Base-by-base conservation (phyloP, 148 eudicot species). In the Chenopodium quinoa region DNA sequence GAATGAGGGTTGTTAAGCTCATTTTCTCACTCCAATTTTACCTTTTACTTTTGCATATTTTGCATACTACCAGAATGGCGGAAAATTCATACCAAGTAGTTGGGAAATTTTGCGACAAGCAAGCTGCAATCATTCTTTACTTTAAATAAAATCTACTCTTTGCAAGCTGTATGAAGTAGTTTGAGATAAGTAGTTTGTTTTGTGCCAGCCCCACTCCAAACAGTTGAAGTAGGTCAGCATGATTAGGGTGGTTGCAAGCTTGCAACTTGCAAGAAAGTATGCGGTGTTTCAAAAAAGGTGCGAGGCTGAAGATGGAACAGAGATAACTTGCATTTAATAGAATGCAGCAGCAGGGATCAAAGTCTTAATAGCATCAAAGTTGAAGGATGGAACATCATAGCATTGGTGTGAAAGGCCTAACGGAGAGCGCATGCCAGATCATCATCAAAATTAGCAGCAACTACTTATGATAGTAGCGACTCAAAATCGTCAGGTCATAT, bases 401-500 rank as follows among this genome's bases (percentile, higher is more conserved):
- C 16, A 13, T 50, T 47, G 10, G 16, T 50, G 16, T 16, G 54
- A 2, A 11, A 50, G 14, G 54, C 54, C 54, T 50, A 2, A 50
- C 23, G 13, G 44, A 44, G 20, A 14, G 72, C 1, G 25, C 66
- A 62, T 7, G 25, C 1, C 10, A 13, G 65, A 22, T 62, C 20
- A 62, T 62, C 4, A 17, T 54, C 65, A 62, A 62, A 62, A 22
- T n/a, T 5, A 62, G 70, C 27, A 63, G 54, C 79, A 34, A 76
- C 31, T 12, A 75, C 22, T 44, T 62, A 69, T 23, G 25, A 31
- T 8, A 37, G 48, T 71, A 71, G 76, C 78, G 76, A 48, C 75
- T 63, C 81, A 76, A 65, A 69, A 50, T 34, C 47, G 19, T 23
- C 7, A 65, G 58, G 75, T 60, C 63, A 76, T 54, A 27, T 27